Evolutionary conservation across 768 basidiomycete genomes (phyloP).

Genomic region (Sutorius australiensis): DNA sequence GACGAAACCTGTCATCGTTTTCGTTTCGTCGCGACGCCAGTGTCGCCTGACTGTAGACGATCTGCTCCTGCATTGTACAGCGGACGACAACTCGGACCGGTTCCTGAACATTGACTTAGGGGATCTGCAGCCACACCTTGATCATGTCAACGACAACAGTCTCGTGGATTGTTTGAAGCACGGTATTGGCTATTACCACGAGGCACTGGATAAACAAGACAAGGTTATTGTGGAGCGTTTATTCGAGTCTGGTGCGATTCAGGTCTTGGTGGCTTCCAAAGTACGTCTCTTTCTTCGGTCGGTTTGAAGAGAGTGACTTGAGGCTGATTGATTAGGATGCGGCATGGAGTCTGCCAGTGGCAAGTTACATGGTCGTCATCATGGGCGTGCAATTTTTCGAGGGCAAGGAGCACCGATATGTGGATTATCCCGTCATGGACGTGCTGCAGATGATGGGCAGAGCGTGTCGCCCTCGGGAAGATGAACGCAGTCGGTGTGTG

Average conservation of each 20-base stretch:
- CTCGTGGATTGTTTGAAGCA: constrained; percentile 80
- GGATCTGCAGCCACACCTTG: constrained; percentile 85
- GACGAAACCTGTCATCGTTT: constrained; percentile 83
- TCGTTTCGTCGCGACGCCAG: constrained; percentile 91
- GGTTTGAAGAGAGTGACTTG: not conserved
- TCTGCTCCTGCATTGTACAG: constrained; percentile 80
- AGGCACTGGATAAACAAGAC: constrained; percentile 88
- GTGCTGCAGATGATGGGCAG: constrained; percentile 99
- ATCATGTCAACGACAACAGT: constrained; percentile 72
- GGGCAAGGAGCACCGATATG: constrained; percentile 96
- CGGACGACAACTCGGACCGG: constrained; percentile 77
- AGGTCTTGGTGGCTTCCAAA: constrained; percentile 91
- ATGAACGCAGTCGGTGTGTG: constrained; percentile 88
- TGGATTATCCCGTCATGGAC: constrained; percentile 98
- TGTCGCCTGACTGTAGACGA: constrained; percentile 94
- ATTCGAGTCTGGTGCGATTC: constrained; percentile 92
- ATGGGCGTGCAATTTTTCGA: constrained; percentile 99
- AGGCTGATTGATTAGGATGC: constrained; percentile 59
- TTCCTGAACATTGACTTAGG: constrained; percentile 86
- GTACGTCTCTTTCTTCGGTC: constrained; percentile 37
- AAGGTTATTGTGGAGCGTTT: constrained; percentile 90
- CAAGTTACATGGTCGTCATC: constrained; percentile 96
- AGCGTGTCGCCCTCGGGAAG: constrained; percentile 89
- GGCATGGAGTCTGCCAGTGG: constrained; percentile 92
- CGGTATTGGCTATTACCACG: constrained; percentile 94